Evolutionary conservation across 2,329 filamentous ascomycete genomes (phyloP).

Genomic region (Aspergillus neoniger): DNA sequence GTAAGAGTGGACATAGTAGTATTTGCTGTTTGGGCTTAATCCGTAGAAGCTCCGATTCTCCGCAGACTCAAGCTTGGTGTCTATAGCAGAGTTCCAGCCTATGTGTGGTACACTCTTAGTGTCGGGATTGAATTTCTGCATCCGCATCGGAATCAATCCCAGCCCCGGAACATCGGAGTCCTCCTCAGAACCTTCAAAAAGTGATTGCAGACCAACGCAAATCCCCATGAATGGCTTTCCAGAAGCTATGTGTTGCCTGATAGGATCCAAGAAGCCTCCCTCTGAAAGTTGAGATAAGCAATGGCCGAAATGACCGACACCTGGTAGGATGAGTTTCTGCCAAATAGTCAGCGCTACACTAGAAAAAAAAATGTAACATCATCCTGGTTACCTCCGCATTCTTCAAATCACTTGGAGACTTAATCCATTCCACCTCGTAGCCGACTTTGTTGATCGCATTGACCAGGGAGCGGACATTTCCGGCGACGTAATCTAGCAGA

Average conservation of each 20-base stretch:
- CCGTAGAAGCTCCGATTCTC: conserved; percentile 69
- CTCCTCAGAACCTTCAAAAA: conserved; percentile 85
- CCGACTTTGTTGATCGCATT: conserved; percentile 97
- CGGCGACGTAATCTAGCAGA: conserved; percentile 82
- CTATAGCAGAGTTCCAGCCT: conserved; percentile 90
- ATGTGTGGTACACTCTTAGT: conserved; percentile 97
- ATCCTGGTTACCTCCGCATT: conserved; percentile 70
- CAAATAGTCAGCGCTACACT: conserved; percentile 10
- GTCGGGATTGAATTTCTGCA: conserved; percentile 74
- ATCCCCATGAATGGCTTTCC: conserved; percentile 99
- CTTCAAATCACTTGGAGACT: conserved; percentile 76
- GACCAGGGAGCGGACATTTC: conserved; percentile 91
- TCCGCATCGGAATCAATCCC: conserved; percentile 68
- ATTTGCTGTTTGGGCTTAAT: conserved; percentile 79
- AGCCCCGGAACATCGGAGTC: conserved; percentile 71
- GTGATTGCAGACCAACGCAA: conserved; percentile 88
- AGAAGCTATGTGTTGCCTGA: conserved; percentile 76
- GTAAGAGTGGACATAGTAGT: conserved; percentile 98
- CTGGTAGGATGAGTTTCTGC: conserved; percentile 89
- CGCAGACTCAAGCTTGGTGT: conserved; percentile 42
- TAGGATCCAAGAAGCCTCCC: conserved; percentile 80
- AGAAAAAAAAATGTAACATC: background rate
- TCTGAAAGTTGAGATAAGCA: conserved; percentile 81
- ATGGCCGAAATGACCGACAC: conserved; percentile 97
- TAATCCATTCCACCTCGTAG: conserved; percentile 91